Evolutionary conservation across 2,329 filamentous ascomycete species (phyloP).

Genomic region (Aureobasidium lini): DNA sequence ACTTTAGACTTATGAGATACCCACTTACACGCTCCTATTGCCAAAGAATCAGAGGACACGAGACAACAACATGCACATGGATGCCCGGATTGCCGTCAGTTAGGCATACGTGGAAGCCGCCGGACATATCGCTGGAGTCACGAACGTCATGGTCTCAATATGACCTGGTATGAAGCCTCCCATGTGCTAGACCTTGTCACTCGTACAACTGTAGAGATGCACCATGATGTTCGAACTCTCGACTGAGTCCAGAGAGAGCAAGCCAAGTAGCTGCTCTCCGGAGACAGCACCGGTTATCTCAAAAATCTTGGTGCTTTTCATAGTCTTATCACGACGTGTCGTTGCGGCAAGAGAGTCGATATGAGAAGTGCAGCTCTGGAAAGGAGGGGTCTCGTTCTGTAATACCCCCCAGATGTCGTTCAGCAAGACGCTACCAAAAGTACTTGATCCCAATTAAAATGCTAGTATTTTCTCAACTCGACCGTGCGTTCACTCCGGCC

Average conservation of each 20-base stretch:
- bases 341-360: too few relatives aligned
- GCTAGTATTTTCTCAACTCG: background rate
- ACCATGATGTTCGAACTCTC: too few relatives aligned
- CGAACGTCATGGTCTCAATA: background rate
- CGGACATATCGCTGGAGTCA: too few relatives aligned
- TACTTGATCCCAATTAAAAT: constrained; percentile 2
- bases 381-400: background rate
- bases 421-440: constrained; percentile 11
- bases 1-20: background rate
- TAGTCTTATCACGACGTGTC: too few relatives aligned
- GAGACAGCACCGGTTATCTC: too few relatives aligned
- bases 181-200: background rate
- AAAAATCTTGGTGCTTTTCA: too few relatives aligned
- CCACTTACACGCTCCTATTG: background rate
- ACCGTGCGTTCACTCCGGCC: constrained; percentile 18
- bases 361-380: too few relatives aligned
- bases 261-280: too few relatives aligned
- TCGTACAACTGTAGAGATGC: too few relatives aligned
- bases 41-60: background rate
- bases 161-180: background rate
- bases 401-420: background rate
- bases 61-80: background rate
- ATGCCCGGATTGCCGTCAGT: too few relatives aligned
- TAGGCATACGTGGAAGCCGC: too few relatives aligned
- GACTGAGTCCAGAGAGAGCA: too few relatives aligned